phyloP scores from a whole-genome alignment of 108 stramenopile species.

The Cyclotella choctawhatcheeana region DNA sequence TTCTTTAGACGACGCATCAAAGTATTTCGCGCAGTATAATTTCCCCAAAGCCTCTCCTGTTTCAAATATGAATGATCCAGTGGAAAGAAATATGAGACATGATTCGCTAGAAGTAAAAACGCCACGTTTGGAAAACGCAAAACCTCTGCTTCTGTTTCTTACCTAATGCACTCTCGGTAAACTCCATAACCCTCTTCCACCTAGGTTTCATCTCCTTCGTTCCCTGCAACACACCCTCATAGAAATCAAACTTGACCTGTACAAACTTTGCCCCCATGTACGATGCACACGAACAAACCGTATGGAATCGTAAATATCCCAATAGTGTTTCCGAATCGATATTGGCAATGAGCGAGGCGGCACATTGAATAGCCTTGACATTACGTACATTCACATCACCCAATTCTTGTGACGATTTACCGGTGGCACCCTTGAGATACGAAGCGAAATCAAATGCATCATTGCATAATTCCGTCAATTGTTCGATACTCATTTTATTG shows the following conservation, averaged over 20 bases:
- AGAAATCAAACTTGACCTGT: constrained; percentile 74
- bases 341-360: constrained; percentile 50
- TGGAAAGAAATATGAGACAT: too few species aligned
- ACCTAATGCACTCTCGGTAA: constrained; percentile 71
- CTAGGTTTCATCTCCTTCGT: constrained; percentile 76
- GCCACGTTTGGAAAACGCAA: too few species aligned
- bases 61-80: neutral
- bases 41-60: constrained; percentile 79
- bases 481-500: constrained; percentile 68
- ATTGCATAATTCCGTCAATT: constrained; percentile 29
- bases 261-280: constrained; percentile 68
- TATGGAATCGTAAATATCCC: constrained; percentile 64
- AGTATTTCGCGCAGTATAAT: constrained; percentile 76
- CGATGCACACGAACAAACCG: constrained; percentile 55
- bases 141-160: too few species aligned
- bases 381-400: constrained; percentile 79
- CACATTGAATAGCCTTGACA: constrained; percentile 53
- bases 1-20: constrained; percentile 69
- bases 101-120: too few species aligned
- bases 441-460: constrained; percentile 59
- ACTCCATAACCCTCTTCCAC: constrained; percentile 86
- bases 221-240: constrained; percentile 64
- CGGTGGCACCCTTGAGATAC: constrained; percentile 56
- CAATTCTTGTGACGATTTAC: constrained; percentile 51
- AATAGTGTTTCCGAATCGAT: constrained; percentile 42